Evolutionary conservation across 805 yeast genomes (phyloP), one percentile per base, ranked within the genome.

Genomic region (Kazachstania taianensis): DNA sequence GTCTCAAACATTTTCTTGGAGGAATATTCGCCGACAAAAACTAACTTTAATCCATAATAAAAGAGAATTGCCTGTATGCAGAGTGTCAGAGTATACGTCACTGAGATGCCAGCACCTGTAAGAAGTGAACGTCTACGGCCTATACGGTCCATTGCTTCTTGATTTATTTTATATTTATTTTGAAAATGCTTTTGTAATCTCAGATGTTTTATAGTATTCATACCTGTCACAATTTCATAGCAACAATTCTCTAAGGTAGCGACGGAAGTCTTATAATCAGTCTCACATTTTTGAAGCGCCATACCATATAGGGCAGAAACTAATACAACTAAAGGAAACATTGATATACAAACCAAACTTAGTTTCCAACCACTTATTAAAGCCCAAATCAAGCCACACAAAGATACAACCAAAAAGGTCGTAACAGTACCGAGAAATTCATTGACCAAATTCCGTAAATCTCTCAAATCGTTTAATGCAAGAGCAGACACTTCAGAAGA

Each of bases 341-440:
- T 65, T 0, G 94, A 69, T 8, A 87, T 48, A 2, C 94, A 94
- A 2, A 84, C 92, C 7, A 89, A 59, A 2, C 96, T 73, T 28
- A 92, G 61, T 48, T 79, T 81, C 97, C 97, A 92, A 0, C 96
- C 95, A 8, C 68, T 53, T 0, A 67, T 68, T 1, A 85, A 42
- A 0, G 96, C 76, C 96, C 96, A 92, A 5, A 74, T 61, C 4
- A 78, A 42, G 4, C 96, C 94, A 19, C 75, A 57, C 0, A 63
- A 26, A 0, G 80, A 61, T 32, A 85, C 66, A 0, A 75, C 61
- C 2, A 71, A 33, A 27, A 82, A 67, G 8, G 78, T 70, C 1
- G 74, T 45, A 0, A 74, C 29, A 0, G 78, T 67, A 7, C 77
- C 64, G 20, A 83, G 51, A 43, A 80, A 77, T 29, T 75, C 75